Percentiles rank a stretch among this genome's conserved stretches.
phyloP scores from a whole-genome alignment of 2,329 filamentous ascomycete genomes.

The Cladosporium austrohemisphaericum region DNA sequence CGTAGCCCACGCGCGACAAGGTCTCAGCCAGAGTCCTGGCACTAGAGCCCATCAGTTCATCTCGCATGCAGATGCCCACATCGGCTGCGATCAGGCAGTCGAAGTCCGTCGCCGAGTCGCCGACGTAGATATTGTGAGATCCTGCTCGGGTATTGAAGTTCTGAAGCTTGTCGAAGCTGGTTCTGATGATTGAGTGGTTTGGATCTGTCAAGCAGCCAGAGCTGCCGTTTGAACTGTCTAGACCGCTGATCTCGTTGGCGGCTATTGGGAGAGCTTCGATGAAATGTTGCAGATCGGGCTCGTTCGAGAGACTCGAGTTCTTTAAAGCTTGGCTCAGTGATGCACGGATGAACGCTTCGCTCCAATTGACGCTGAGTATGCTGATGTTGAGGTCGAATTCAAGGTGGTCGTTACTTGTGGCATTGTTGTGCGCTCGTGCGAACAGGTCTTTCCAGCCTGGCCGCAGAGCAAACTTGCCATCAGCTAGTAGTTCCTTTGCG shows the following conservation, averaged over 20 bases:
- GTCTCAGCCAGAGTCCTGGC: conserved; percentile 33
- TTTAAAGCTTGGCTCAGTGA: conserved; percentile 2
- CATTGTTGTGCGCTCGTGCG: not conserved
- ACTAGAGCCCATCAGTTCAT: conserved; percentile 27
- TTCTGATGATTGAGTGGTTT: conserved; percentile 31
- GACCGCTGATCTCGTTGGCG: conserved; percentile 37
- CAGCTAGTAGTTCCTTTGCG: conserved; percentile 28
- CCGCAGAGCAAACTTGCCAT: conserved; percentile 35
- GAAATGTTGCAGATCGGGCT: conserved; percentile 13
- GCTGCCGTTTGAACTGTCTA: conserved; percentile 25
- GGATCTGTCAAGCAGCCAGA: conserved; percentile 27
- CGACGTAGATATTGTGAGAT: conserved; percentile 38
- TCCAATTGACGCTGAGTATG: conserved; percentile 49
- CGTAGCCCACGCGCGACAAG: conserved; percentile 19
- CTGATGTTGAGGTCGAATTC: conserved; percentile 18
- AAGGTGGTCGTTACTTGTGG: not conserved
- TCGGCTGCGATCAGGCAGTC: conserved; percentile 44
- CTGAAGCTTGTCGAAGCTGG: conserved; percentile 39
- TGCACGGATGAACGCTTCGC: conserved; percentile 38
- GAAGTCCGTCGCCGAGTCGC: conserved; percentile 48
- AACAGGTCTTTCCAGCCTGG: conserved; percentile 36
- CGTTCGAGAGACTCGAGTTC: not conserved
- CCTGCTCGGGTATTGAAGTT: not conserved
- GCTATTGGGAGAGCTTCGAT: conserved; percentile 22
- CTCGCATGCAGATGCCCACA: conserved; percentile 45